Conservation (phyloP, 139 green algal species). For the Chlorella sp. region DNA sequence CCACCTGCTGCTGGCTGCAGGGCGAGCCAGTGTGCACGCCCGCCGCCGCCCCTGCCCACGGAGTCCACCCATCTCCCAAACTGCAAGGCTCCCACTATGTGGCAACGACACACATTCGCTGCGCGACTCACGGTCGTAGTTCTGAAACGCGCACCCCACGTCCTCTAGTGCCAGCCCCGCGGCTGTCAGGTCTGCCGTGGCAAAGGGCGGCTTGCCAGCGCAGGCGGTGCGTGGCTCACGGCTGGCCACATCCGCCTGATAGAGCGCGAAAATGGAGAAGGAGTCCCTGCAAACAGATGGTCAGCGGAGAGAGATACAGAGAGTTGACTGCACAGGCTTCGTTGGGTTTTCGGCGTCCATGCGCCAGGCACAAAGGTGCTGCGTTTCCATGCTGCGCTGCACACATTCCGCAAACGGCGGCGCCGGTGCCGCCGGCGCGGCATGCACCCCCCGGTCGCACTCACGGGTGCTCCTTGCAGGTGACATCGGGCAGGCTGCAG, state of each 20-base stretch:
- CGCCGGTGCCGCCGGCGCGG: background rate
- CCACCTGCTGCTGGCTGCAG: too few species aligned
- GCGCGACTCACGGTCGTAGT: conserved; percentile 8
- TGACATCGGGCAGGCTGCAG: background rate
- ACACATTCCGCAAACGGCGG: background rate
- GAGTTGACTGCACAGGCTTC: too few species aligned
- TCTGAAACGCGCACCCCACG: conserved; percentile 15
- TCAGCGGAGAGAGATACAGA: too few species aligned
- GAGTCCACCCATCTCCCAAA: background rate
- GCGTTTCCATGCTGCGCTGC: background rate
- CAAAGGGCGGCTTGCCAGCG: background rate
- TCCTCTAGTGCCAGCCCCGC: background rate
- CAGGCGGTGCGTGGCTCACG: background rate
- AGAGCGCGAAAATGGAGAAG: background rate
- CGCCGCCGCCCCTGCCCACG: background rate
- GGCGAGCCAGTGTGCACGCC: too few species aligned
- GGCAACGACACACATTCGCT: too few species aligned
- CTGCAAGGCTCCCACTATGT: too few species aligned
- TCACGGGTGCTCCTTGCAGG: background rate
- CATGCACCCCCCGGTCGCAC: background rate
- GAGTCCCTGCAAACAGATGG: background rate
- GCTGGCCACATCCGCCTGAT: background rate
- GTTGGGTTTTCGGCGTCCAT: too few species aligned
- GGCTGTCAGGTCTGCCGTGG: background rate
- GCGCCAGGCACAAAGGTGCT: background rate